Evolutionary conservation across 148 eudicot genomes (phyloP).

Genomic region (Fagopyrum esculentum): DNA sequence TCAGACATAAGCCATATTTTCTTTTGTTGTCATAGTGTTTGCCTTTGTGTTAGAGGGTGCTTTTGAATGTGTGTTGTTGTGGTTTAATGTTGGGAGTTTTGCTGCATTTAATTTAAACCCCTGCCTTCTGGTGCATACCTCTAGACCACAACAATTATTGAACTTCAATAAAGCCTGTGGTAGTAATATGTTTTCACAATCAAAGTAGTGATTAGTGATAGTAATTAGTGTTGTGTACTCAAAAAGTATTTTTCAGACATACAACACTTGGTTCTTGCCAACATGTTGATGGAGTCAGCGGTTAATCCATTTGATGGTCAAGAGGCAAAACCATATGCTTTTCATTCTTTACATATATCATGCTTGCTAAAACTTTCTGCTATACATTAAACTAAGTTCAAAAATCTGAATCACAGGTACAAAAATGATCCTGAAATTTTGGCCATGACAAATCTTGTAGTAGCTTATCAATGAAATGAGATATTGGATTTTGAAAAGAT

Average conservation of each 20-base stretch:
- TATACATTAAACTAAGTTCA: not conserved
- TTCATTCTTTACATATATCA: constrained; percentile 1
- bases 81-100: not conserved
- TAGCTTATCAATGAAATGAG: constrained; percentile 94
- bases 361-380: not conserved
- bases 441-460: constrained; percentile 96
- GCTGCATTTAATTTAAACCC: not conserved
- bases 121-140: not conserved
- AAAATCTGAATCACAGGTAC: constrained; percentile 39
- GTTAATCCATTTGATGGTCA: constrained; percentile 99
- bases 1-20: no score
- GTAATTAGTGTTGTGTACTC: not conserved
- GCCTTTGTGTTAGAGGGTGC: no score
- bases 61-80: not conserved
- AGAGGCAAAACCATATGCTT: constrained; percentile 93
- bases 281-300: constrained; percentile 93
- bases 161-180: not conserved
- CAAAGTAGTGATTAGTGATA: not conserved
- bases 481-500: constrained; percentile 95
- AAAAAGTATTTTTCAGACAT: constrained; percentile 5
- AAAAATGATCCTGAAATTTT: constrained; percentile 95
- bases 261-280: constrained; percentile 90
- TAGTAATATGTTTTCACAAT: not conserved
- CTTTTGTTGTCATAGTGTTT: no score
- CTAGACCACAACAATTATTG: not conserved